A percentile compares a stretch with the other conserved stretches of the same genome.
phyloP scores from a whole-genome alignment of 108 stramenopile genomes.

The Tribonema minus region DNA sequence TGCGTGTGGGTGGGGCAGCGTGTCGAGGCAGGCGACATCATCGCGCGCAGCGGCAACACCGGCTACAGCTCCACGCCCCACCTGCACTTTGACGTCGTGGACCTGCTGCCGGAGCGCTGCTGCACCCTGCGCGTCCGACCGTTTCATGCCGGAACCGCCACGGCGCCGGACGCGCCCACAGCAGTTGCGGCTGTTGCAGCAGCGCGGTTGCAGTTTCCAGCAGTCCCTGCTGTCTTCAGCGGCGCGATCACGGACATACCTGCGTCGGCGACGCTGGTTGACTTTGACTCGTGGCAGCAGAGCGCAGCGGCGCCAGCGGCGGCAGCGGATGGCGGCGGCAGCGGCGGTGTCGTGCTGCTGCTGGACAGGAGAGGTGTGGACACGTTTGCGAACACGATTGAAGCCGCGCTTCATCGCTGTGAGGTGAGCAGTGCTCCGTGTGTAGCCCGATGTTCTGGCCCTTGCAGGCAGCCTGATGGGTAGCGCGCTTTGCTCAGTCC shows the following conservation, averaged over 20 bases:
- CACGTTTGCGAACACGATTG: background rate
- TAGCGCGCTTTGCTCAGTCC: background rate
- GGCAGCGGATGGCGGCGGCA: background rate
- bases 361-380: background rate
- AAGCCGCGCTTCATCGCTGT: background rate
- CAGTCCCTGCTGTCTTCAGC: background rate
- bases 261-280: background rate
- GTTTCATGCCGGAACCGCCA: too few species aligned
- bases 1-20: conserved; percentile 22
- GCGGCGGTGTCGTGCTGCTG: background rate
- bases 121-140: too few species aligned
- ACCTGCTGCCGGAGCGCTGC: conserved; percentile 30
- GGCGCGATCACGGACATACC: background rate
- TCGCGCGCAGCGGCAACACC: conserved; percentile 50
- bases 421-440: background rate
- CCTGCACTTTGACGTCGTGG: conserved; percentile 51
- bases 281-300: background rate
- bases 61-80: conserved; percentile 47
- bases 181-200: background rate
- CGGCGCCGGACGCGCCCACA: background rate
- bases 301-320: too few species aligned
- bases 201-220: background rate
- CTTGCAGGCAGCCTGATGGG: background rate
- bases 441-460: too few species aligned
- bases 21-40: conserved; percentile 28